Conservation (phyloP, 2,329 filamentous ascomycete genomes). For the Fusarium subglutinans region DNA sequence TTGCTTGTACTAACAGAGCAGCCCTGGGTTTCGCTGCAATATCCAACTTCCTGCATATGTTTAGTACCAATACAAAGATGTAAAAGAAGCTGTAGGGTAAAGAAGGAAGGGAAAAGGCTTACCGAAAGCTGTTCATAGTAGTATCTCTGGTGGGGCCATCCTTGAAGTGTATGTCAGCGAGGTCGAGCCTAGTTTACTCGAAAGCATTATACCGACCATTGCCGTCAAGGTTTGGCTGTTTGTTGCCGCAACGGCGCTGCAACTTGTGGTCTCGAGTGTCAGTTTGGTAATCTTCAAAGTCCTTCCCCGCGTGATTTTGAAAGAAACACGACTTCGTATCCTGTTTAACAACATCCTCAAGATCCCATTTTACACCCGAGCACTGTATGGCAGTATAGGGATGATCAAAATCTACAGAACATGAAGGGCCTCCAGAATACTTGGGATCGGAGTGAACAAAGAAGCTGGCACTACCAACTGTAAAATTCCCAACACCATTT, state of each 20-base stretch:
- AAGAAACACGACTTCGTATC: neutral
- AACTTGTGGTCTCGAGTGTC: neutral
- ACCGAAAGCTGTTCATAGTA: neutral
- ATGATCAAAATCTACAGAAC: neutral
- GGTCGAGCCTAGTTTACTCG: neutral
- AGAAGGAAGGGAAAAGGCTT: neutral
- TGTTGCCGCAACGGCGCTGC: neutral
- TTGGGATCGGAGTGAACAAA: neutral
- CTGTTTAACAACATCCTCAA: neutral
- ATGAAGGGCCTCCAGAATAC: neutral
- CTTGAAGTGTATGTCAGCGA: neutral
- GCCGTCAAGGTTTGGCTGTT: neutral
- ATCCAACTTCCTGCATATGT: neutral
- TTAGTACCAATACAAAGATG: neutral
- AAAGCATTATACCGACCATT: neutral
- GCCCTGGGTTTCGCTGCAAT: neutral
- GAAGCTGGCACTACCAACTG: neutral
- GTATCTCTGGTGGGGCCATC: neutral
- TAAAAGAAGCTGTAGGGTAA: neutral
- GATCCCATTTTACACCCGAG: neutral
- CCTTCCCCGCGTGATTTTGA: neutral
- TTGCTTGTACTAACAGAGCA: neutral
- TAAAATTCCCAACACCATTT: neutral
- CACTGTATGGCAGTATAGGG: neutral
- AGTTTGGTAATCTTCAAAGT: neutral